Conservation (phyloP, 2,329 filamentous ascomycete species). For the Verticillium longisporum region DNA sequence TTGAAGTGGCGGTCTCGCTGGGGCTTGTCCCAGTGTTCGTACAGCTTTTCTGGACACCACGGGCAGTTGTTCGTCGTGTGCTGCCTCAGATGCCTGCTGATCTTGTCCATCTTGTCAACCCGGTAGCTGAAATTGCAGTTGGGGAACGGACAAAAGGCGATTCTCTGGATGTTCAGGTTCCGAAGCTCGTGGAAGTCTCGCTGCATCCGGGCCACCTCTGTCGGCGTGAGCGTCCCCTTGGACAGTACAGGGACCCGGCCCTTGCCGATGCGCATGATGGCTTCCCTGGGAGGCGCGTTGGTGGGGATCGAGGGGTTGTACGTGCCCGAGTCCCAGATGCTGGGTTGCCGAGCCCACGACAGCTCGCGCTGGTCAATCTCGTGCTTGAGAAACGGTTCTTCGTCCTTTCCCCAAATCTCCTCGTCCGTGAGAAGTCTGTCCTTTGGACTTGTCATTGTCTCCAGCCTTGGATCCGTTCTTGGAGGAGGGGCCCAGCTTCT, state of each 20-base stretch:
- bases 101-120: slow-evolving; percentile 16
- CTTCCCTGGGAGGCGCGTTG: slow-evolving; percentile 26
- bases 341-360: slow-evolving; percentile 19
- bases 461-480: not conserved
- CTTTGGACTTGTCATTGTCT: not conserved
- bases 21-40: slow-evolving; percentile 18
- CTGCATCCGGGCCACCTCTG: slow-evolving; percentile 30
- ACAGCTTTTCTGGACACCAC: slow-evolving; percentile 26
- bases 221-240: slow-evolving; percentile 30
- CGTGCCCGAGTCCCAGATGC: slow-evolving; percentile 19
- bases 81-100: slow-evolving; percentile 28
- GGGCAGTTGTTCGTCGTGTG: slow-evolving; percentile 27
- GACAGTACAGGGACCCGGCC: slow-evolving; percentile 27
- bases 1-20: slow-evolving; percentile 21
- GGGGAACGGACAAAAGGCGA: slow-evolving; percentile 27
- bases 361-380: slow-evolving; percentile 16
- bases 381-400: not conserved
- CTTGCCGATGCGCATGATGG: slow-evolving; percentile 24
- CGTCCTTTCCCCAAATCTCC: not conserved
- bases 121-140: slow-evolving; percentile 27
- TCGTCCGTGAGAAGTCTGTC: not conserved
- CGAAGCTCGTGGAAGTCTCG: slow-evolving; percentile 25
- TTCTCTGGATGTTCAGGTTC: slow-evolving; percentile 24
- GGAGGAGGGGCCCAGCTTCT: not conserved
- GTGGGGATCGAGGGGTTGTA: slow-evolving; percentile 25